Evolutionary conservation across 768 basidiomycete species (phyloP).

Genomic region (Boletus vermiculosoides): DNA sequence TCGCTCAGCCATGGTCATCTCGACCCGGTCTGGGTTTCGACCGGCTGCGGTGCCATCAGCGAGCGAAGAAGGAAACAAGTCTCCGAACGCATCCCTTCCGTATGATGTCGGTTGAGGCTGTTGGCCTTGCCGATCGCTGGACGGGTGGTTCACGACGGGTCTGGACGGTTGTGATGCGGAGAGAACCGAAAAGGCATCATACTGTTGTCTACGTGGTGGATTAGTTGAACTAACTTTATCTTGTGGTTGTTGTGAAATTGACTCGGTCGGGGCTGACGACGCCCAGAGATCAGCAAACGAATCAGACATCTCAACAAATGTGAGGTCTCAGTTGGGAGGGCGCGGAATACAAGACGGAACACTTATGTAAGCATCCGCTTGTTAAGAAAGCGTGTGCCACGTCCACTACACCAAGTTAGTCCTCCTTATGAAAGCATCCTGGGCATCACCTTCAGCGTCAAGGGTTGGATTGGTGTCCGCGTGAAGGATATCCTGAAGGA

Average conservation of each 20-base stretch:
- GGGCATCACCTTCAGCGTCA: slow-evolving; percentile 15
- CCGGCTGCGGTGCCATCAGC: slow-evolving; percentile 25
- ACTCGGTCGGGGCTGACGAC: slow-evolving; percentile 54
- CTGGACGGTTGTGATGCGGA: slow-evolving; percentile 37
- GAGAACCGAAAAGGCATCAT: slow-evolving; percentile 59
- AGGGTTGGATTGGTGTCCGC: slow-evolving; percentile 21
- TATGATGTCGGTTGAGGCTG: slow-evolving; percentile 22
- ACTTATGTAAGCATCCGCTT: no score
- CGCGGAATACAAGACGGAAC: no score
- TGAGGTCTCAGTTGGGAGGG: no score
- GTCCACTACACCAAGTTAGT: slow-evolving; percentile 3
- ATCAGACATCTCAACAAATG: no score
- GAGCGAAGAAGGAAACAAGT: slow-evolving; percentile 53
- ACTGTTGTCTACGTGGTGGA: slow-evolving; percentile 38
- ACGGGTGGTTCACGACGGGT: slow-evolving; percentile 24
- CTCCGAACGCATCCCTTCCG: slow-evolving; percentile 69
- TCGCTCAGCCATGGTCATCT: slow-evolving; percentile 74
- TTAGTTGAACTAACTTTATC: slow-evolving; percentile 44
- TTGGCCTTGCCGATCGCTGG: slow-evolving; percentile 9
- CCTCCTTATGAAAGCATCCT: slow-evolving; percentile 19
- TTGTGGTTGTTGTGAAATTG: slow-evolving; percentile 37
- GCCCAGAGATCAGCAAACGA: slow-evolving; percentile 79
- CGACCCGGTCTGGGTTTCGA: slow-evolving; percentile 6
- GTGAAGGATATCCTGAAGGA: slow-evolving; percentile 14
- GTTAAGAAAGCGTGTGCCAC: slow-evolving; percentile 27